These are phyloP conservation scores for Gautieria morchelliformis DNA, from an alignment of 768 basidiomycete species.

Conservation along the genomic window DNA sequence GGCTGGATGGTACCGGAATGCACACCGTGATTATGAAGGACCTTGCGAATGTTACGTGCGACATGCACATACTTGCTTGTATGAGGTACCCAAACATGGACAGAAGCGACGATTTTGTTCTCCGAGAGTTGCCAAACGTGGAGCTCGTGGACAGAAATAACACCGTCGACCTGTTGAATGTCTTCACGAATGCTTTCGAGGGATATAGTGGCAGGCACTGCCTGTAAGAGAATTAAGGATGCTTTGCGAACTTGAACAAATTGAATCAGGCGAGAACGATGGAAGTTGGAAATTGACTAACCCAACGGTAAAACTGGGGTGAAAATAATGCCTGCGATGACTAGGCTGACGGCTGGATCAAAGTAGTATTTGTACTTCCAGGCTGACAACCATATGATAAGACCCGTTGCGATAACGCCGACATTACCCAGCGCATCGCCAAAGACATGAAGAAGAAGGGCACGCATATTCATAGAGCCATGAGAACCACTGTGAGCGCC, in stretches of 20 bases:
- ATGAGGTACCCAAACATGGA: conserved; percentile 81
- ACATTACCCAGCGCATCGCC: conserved; percentile 98
- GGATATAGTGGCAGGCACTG: conserved; percentile 82
- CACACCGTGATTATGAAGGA: conserved; percentile 83
- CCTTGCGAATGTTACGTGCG: conserved; percentile 72
- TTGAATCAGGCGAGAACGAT: no score
- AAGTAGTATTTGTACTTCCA: conserved; percentile 86
- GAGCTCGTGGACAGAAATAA: conserved; percentile 82
- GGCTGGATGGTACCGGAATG: conserved; percentile 95
- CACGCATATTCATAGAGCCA: conserved; percentile 97
- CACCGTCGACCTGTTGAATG: conserved; percentile 77
- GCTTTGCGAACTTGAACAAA: conserved; percentile 89
- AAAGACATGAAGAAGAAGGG: conserved; percentile 85
- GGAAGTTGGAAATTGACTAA: conserved; percentile 26
- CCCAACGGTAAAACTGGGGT: conserved; percentile 88
- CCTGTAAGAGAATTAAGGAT: conserved; percentile 91
- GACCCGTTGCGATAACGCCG: conserved; percentile 91
- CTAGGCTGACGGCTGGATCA: conserved; percentile 85
- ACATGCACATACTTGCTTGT: conserved; percentile 87
- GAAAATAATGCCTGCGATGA: conserved; percentile 96
- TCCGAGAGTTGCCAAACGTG: conserved; percentile 98
- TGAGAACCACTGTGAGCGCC: neutral
- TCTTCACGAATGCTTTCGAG: conserved; percentile 78
- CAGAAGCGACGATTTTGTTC: conserved; percentile 88
- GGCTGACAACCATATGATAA: conserved; percentile 84